Evolutionary conservation across 2,329 filamentous ascomycete genomes (phyloP), one percentile per base, ranked within the genome.

Genomic region (Penicillium sp.): DNA sequence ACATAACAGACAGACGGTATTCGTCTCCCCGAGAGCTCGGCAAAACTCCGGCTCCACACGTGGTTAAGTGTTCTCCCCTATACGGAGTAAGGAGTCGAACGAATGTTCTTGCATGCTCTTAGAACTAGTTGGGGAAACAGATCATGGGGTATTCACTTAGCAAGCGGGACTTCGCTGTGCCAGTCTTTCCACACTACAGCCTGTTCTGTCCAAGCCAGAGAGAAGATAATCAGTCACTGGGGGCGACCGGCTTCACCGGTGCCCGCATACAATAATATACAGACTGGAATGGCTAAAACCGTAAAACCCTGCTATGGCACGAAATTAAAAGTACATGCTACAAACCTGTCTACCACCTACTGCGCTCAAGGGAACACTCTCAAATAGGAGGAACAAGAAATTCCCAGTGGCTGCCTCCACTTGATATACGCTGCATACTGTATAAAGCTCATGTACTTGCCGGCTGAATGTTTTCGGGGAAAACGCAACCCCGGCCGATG

Each of bases 381-480:
- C 34, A 4, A 21, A 42, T 29, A 42, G 9, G 15, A 42, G 15
- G 23, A 41, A n/a, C 8, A 29, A 27, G 16, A 27, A 27, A 29
- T n/a, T 29, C 15, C 4, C 7, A 16, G 16, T 34, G 34, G n/a
- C 27, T 34, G 29, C 21, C 23, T 46, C 40, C n/a, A 52, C 55
- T 58, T 45, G 52, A 58, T 57, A 60, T 63, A 59, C 60, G 57
- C 55, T 50, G 21, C 8, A 46, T 7, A 34, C 38, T 16, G 8
- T 18, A 13, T 3, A 34, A 50, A 27, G 44, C 48, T 50, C 41
- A 57, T 29, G 29, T 29, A 4, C 58, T 64, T 52, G 50, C 55
- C 64, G 65, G 65, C 61, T 68, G 65, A 68, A 65, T 49, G 63
- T 65, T 67, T 64, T 54, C 32, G 65, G 67, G 67, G 65, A 69